Conservation (phyloP, 257 asterid genomes). For the Eustoma russellianum region DNA sequence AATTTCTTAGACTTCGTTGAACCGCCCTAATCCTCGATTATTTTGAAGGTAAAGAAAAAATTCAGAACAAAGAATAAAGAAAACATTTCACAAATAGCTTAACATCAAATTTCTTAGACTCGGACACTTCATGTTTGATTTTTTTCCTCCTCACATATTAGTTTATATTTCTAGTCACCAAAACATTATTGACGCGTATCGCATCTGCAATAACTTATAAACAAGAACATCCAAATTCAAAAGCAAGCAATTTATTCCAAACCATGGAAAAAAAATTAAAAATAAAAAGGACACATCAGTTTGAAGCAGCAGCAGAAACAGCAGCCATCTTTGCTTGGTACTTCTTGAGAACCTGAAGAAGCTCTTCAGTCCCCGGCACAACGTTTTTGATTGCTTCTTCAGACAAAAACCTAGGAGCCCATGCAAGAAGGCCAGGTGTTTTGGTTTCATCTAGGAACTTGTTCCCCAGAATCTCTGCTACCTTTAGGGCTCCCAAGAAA, state of each 20-base stretch:
- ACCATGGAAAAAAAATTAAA: no score
- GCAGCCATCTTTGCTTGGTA: constrained; percentile 2
- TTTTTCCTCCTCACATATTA: no score
- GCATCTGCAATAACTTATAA: background rate
- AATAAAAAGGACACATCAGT: background rate
- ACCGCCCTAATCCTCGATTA: no score
- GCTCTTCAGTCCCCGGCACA: constrained; percentile 13
- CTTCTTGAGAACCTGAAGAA: constrained; percentile 4
- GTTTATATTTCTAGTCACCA: no score
- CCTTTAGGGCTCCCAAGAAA: constrained; percentile 13
- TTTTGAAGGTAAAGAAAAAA: no score
- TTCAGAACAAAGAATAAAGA: no score
- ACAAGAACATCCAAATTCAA: background rate
- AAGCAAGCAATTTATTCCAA: background rate
- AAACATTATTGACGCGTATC: no score
- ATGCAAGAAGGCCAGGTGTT: constrained; percentile 13
- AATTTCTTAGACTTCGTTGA: no score
- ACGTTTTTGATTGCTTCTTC: constrained; percentile 11
- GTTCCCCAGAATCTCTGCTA: background rate
- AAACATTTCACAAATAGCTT: no score
- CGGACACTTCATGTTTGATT: no score
- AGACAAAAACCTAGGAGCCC: constrained; percentile 15
- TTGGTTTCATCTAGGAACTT: constrained; percentile 14
- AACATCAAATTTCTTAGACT: no score
- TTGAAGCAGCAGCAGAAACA: constrained; percentile 2